Percentiles rank a stretch among this genome's conserved stretches.
These are phyloP conservation scores for Spongiforma sp. DNA, from an alignment of 1,284 basidiomycete species.

Conservation along the genomic window DNA sequence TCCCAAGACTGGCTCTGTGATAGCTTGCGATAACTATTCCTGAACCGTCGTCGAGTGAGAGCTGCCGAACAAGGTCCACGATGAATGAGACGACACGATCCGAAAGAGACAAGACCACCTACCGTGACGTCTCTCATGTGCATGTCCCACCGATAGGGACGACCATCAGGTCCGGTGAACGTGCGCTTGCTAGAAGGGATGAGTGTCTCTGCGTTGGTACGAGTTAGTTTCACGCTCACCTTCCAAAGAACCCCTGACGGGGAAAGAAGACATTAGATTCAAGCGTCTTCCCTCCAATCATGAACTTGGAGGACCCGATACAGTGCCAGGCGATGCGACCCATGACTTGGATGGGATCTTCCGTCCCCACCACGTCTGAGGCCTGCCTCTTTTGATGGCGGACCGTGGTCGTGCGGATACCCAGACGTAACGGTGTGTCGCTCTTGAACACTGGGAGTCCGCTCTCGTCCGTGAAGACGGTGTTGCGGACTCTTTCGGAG, in stretches of 20 bases:
- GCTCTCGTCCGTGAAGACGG: constrained; percentile 32
- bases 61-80: constrained; percentile 18
- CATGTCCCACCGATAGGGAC: constrained; percentile 35
- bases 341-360: constrained; percentile 18
- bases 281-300: constrained; percentile 20
- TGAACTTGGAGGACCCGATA: constrained; percentile 26
- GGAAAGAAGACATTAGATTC: constrained; percentile 26
- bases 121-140: constrained; percentile 22
- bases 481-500: constrained; percentile 28
- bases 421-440: constrained; percentile 31
- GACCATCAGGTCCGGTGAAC: constrained; percentile 31
- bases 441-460: constrained; percentile 30
- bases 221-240: constrained; percentile 10
- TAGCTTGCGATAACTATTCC: constrained; percentile 32
- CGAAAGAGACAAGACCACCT: not conserved
- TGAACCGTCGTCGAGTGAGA: constrained; percentile 25
- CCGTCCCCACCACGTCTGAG: not conserved
- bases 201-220: not conserved
- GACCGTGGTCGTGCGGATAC: constrained; percentile 30
- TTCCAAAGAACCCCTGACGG: constrained; percentile 23
- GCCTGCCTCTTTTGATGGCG: constrained; percentile 6
- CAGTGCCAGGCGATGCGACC: constrained; percentile 29
- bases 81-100: not conserved
- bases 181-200: constrained; percentile 28
- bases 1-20: constrained; percentile 30